Evolutionary conservation across 164 flowering plant genomes (phyloP).

Genomic region (Nymphaea colorata): DNA sequence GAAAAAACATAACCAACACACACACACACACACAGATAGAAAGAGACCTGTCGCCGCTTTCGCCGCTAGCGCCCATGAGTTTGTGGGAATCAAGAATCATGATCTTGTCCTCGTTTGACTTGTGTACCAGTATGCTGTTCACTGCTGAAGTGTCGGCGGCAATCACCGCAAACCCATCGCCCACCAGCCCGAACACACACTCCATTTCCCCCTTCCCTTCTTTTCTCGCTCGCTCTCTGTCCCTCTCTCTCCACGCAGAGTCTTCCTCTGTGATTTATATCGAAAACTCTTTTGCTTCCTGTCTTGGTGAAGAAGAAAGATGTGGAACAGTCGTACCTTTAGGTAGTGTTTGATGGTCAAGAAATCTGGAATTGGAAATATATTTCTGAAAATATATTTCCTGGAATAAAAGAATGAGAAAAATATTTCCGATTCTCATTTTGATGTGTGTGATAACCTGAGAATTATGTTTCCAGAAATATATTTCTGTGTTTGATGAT

Average conservation of each 20-base stretch:
- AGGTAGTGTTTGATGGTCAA: too few relatives aligned
- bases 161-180: slow-evolving; percentile 70
- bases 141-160: slow-evolving; percentile 93
- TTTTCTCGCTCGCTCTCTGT: neutral
- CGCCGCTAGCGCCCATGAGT: slow-evolving; percentile 80
- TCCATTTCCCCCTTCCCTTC: slow-evolving; percentile 39
- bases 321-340: too few relatives aligned
- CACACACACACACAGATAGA: neutral
- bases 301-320: slow-evolving; percentile 1
- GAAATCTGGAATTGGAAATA: too few relatives aligned
- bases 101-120: slow-evolving; percentile 89
- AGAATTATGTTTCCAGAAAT: too few relatives aligned
- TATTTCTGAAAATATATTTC: too few relatives aligned
- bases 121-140: slow-evolving; percentile 86
- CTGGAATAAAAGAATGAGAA: too few relatives aligned
- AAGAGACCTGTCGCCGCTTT: slow-evolving; percentile 30
- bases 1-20: neutral
- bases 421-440: too few relatives aligned
- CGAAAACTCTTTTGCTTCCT: neutral
- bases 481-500: too few relatives aligned
- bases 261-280: too few relatives aligned
- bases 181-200: slow-evolving; percentile 89
- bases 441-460: too few relatives aligned
- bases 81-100: slow-evolving; percentile 92
- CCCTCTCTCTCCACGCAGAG: neutral